Conservation (phyloP, 176 grass and related monocot genomes). For the Chrysopogon serrulatus region DNA sequence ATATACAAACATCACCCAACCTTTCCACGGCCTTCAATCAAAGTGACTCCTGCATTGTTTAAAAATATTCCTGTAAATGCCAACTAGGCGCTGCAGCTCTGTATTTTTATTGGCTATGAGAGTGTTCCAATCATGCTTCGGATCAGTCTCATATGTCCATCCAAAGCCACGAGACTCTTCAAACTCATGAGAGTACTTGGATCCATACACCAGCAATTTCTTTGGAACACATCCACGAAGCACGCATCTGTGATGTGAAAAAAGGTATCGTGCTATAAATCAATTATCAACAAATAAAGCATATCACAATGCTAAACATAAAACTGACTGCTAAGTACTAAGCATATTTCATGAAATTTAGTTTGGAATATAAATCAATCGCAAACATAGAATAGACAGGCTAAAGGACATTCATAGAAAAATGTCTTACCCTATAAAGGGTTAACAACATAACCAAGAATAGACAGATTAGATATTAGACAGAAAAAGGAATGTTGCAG, state of each 20-base stretch:
- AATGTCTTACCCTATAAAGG: background rate
- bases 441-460: background rate
- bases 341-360: background rate
- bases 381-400: background rate
- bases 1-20: slow-evolving; percentile 31
- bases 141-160: slow-evolving; percentile 68
- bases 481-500: background rate
- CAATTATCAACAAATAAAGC: background rate
- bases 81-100: slow-evolving; percentile 64
- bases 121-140: slow-evolving; percentile 74
- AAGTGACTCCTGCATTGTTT: slow-evolving; percentile 58
- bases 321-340: background rate
- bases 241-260: slow-evolving; percentile 52
- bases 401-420: background rate
- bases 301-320: background rate
- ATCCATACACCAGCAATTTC: slow-evolving; percentile 70
- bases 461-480: background rate
- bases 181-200: slow-evolving; percentile 78
- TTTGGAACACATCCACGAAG: slow-evolving; percentile 77
- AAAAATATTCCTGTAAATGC: slow-evolving; percentile 69
- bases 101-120: slow-evolving; percentile 85
- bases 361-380: background rate
- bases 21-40: slow-evolving; percentile 91
- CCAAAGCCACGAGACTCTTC: slow-evolving; percentile 75
- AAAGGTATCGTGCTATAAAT: background rate